These are phyloP conservation scores for Candida tammaniensis DNA, from an alignment of 805 yeast species.

Conservation along the genomic window DNA sequence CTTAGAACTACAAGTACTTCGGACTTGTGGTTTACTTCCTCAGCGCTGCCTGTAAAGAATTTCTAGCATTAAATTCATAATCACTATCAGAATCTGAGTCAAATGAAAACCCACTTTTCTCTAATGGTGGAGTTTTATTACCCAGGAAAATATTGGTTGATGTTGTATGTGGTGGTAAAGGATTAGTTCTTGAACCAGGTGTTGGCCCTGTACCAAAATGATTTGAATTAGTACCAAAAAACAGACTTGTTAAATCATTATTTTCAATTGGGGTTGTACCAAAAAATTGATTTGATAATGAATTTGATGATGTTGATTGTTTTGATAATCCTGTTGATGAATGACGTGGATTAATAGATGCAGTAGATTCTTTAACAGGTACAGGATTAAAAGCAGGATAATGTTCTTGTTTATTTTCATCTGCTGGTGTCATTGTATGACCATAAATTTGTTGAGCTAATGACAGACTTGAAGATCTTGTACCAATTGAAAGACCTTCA, in stretches of 20 bases:
- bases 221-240: constrained; percentile 6
- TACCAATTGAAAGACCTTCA: constrained; percentile 36
- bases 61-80: constrained; percentile 27
- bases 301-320: constrained; percentile 40
- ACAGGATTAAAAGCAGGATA: constrained; percentile 15
- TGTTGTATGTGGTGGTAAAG: constrained; percentile 42
- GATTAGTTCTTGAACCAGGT: constrained; percentile 28
- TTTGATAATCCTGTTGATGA: constrained; percentile 34
- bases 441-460: constrained; percentile 42
- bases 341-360: constrained; percentile 32
- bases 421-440: constrained; percentile 13
- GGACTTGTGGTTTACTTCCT: too few relatives aligned
- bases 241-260: constrained; percentile 7
- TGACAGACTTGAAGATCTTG: constrained; percentile 40
- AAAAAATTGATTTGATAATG: constrained; percentile 38
- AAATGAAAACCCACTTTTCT: constrained; percentile 23
- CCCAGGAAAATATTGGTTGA: constrained; percentile 42
- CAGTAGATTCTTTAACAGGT: constrained; percentile 25
- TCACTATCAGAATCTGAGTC: constrained; percentile 36
- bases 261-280: constrained; percentile 18
- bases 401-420: background rate
- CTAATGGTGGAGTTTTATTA: constrained; percentile 22
- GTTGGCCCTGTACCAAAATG: constrained; percentile 6
- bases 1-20: too few relatives aligned
- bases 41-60: too few relatives aligned